Conservation (phyloP, 495 filamentous ascomycete genomes). For the Xeromyces bisporus region DNA sequence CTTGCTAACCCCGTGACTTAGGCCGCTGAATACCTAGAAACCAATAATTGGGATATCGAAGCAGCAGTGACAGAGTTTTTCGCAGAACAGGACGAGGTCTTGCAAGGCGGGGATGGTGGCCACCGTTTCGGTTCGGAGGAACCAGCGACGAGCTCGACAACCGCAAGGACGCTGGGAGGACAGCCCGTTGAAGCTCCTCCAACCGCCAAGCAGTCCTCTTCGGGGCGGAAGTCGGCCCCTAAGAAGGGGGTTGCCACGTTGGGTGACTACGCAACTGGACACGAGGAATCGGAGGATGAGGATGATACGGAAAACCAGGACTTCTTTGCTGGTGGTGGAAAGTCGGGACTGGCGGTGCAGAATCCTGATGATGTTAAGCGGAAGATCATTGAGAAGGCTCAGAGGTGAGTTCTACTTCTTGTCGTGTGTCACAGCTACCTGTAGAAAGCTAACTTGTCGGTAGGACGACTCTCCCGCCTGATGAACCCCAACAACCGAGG, state of each 20-base stretch:
- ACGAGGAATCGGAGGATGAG: constrained; percentile 43
- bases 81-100: constrained; percentile 45
- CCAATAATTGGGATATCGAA: constrained; percentile 18
- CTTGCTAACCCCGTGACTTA: too few relatives aligned
- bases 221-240: constrained; percentile 13
- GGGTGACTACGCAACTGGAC: constrained; percentile 27
- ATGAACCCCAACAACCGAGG: constrained; percentile 36
- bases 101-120: constrained; percentile 20
- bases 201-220: constrained; percentile 14
- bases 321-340: constrained; percentile 89
- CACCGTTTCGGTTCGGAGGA: constrained; percentile 16
- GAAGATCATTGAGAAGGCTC: constrained; percentile 71
- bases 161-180: constrained; percentile 19
- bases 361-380: constrained; percentile 61
- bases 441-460: background rate
- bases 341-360: constrained; percentile 88
- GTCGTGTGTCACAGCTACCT: background rate
- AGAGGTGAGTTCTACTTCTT: constrained; percentile 55
- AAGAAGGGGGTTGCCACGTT: constrained; percentile 41
- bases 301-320: constrained; percentile 52
- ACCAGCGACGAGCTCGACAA: constrained; percentile 5
- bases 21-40: background rate
- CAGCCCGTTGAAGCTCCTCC: constrained; percentile 16
- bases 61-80: constrained; percentile 54
- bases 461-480: constrained; percentile 43